These are phyloP conservation scores for Saccharomycopsis selenospora DNA, from an alignment of 805 yeast genomes.

Conservation along the genomic window DNA sequence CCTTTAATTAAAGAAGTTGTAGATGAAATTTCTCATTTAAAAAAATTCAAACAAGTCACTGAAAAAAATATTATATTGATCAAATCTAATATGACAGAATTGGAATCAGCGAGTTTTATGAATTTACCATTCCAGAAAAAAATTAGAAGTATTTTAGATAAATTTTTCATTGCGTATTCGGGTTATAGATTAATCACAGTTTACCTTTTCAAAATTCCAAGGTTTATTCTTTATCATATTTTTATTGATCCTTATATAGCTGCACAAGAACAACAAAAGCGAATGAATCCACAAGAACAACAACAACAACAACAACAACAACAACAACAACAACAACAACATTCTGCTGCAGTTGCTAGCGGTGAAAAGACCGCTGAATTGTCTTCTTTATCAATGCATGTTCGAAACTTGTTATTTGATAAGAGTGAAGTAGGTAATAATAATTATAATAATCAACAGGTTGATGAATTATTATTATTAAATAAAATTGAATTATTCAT, in stretches of 20 bases:
- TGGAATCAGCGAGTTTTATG: slow-evolving; percentile 11
- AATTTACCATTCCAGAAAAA: slow-evolving; percentile 7
- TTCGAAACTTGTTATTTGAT: slow-evolving; percentile 5
- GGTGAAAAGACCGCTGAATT: background rate
- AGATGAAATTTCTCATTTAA: background rate
- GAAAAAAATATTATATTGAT: slow-evolving; percentile 4
- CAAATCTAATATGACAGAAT: slow-evolving; percentile 4
- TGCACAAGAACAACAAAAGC: no score
- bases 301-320: background rate
- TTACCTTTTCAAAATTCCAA: slow-evolving; percentile 7
- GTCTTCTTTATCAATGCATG: slow-evolving; percentile 10
- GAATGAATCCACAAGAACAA: no score
- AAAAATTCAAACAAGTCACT: slow-evolving; percentile 3
- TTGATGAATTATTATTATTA: slow-evolving; percentile 11
- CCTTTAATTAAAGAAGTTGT: background rate
- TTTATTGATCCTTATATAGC: background rate
- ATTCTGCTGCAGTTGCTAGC: background rate
- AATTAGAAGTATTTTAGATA: background rate
- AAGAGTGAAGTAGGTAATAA: background rate
- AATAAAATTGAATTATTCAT: slow-evolving; percentile 13
- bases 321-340: background rate
- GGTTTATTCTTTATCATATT: slow-evolving; percentile 5
- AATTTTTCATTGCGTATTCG: slow-evolving; percentile 11
- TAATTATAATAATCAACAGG: background rate
- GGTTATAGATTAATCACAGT: slow-evolving; percentile 11